Conservation (phyloP, 768 basidiomycete genomes). For the Trametes villosa region DNA sequence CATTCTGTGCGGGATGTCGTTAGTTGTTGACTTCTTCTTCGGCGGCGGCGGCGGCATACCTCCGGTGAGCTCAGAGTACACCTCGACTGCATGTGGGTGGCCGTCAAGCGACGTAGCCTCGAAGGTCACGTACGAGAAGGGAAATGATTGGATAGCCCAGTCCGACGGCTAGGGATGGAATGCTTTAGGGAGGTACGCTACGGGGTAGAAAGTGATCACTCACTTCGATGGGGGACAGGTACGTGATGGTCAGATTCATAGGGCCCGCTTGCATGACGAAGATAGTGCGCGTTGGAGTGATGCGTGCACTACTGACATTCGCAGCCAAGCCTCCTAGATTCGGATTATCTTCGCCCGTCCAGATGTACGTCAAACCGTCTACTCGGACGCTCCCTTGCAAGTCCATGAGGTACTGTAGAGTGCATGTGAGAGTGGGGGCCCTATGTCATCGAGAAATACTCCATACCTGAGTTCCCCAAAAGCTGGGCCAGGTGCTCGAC, state of each 20-base stretch:
- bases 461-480: constrained; percentile 11
- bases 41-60: constrained; percentile 28
- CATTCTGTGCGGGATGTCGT: constrained; percentile 3
- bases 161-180: constrained; percentile 36
- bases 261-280: constrained; percentile 39
- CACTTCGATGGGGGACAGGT: constrained; percentile 45
- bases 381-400: constrained; percentile 22
- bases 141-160: constrained; percentile 42
- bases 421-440: not conserved
- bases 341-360: constrained; percentile 12
- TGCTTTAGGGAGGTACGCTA: not conserved
- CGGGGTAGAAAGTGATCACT: not conserved
- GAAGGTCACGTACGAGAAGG: constrained; percentile 44
- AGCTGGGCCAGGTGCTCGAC: constrained; percentile 24
- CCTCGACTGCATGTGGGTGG: constrained; percentile 37
- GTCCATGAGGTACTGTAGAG: constrained; percentile 3
- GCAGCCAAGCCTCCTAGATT: not conserved
- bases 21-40: not conserved
- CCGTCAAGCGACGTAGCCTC: constrained; percentile 38
- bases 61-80: constrained; percentile 45
- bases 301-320: constrained; percentile 26
- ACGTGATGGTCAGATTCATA: constrained; percentile 42
- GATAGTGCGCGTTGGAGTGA: constrained; percentile 43
- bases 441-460: too few species aligned
- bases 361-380: constrained; percentile 21